Evolutionary conservation across 495 filamentous ascomycete genomes (phyloP), one percentile per base, ranked within the genome.

Genomic region (Talaromyces adpressus): DNA sequence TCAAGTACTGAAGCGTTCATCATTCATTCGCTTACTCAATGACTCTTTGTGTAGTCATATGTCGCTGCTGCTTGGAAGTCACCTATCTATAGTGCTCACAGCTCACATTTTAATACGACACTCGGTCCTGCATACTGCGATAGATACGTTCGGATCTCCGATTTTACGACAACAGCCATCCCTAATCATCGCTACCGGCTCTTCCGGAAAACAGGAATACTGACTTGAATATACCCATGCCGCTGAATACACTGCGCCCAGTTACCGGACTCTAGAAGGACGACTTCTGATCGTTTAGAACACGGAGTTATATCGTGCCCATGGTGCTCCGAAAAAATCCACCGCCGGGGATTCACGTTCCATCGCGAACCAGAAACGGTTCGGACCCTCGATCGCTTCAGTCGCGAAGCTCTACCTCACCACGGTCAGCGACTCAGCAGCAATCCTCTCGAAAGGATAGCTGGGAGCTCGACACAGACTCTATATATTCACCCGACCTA

Each of bases 281-380:
- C 20, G n/a, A 9, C 14, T 56, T 56, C 49, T 53, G 8, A 56
- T 14, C 23, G 16, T 14, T 61, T 12, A 45, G 16, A 27, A 27
- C 23, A 41, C 36, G 14, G 27, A 61, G 53, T 6, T 34, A 52
- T 62, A 62, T 53, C 41, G 54, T 64, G 54, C 56, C 78, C 68
- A 80, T 80, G 77, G 77, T 78, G 66, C 69, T 80, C 68, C 75
- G 77, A 65, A 80, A 80, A 69, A 71, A 68, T 69, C 74, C 76
- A 65, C 77, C 77, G 61, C 76, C 76, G 58, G 75, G 73, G 59
- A 73, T 80, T 57, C 67, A 77, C 53, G 72, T 73, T 64, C 71
- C 75, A 54, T 67, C 66, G 47, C 72, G 75, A 71, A 65, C 71
- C 60, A 70, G 71, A 70, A 68, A 66, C 67, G 69, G 68, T 62